A percentile compares a stretch with the other conserved stretches of the same genome.
Evolutionary conservation across 2,329 filamentous ascomycete species (phyloP).

Genomic region (Cladosporium sp.): DNA sequence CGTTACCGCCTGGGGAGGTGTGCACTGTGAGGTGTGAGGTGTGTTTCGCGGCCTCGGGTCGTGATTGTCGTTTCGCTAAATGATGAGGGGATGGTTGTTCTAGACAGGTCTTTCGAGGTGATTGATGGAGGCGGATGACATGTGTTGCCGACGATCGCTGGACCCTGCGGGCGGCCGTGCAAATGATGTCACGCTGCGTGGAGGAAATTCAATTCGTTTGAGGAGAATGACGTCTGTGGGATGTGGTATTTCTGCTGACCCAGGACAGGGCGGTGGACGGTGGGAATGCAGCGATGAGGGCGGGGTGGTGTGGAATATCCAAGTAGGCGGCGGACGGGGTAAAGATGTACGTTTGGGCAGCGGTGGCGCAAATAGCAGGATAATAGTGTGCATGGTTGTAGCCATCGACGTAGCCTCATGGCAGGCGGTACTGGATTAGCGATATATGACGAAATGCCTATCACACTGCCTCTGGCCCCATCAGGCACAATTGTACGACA

Average conservation of each 20-base stretch:
- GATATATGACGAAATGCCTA: slow-evolving; percentile 4
- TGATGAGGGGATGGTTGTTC: slow-evolving; percentile 3
- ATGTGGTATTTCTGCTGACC: not conserved
- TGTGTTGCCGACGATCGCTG: not conserved
- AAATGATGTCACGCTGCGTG: not conserved
- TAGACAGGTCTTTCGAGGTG: not conserved
- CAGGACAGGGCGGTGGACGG: not conserved
- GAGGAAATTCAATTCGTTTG: not conserved
- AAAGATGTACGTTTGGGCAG: not conserved
- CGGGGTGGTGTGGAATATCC: not conserved
- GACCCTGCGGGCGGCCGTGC: slow-evolving; percentile 1
- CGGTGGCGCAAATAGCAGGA: not conserved
- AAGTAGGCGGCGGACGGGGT: not conserved
- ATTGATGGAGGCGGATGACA: not conserved
- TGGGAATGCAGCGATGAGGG: not conserved
- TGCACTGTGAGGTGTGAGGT: too few relatives aligned
- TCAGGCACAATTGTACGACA: slow-evolving; percentile 3
- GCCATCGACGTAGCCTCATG: not conserved
- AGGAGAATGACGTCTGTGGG: not conserved
- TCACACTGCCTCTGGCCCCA: not conserved
- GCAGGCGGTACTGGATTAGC: not conserved
- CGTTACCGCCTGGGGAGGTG: not conserved
- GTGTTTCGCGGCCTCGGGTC: not conserved
- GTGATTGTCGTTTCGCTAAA: not conserved
- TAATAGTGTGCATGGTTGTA: not conserved